Base-by-base conservation (phyloP, 208 protist genomes). In the Angomonas desouzai region DNA sequence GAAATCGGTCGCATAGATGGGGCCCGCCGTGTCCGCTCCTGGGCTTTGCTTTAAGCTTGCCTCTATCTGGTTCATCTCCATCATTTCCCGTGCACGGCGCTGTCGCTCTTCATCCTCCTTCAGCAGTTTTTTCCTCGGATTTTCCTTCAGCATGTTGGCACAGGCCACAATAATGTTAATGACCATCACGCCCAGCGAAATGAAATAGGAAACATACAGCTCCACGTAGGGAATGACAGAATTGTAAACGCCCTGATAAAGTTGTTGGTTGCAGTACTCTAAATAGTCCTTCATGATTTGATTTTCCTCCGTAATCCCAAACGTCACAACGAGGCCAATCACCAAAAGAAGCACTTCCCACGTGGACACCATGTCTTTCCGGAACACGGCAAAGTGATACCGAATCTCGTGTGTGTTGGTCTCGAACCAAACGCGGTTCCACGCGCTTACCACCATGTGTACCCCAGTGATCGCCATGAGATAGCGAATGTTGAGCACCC, bases 361-460 rank as follows among this genome's bases (percentile, higher is more conserved):
- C 34, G 72, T 77, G n/a, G 77, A 80, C 22, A 96, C 33, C 66
- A 81, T 81, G 48, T 93, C 89, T 61, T 92, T 93, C 53, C 83
- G 82, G 62, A 93, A 83, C 10, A 93, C 74, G 0, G 88, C 80
- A 72, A 92, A 92, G 72, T 92, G 81, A 43, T 90, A 91, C 30
- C 81, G 89, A 11, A 96, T 29, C 68, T 93, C 81, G 47, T 85
- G 77, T 10, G 79, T 81, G 56, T 83, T 79, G 1, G 74, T 77
- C 69, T 91, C 87, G 48, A 92, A 85, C 63, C 65, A 85, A 27
- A 78, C 25, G 22, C 77, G 65, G 76, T 92, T 96, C 28, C 82
- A 53, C 10, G 66, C 49, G 59, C 77, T 82, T 29, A 92, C 23
- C 45, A 77, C 55, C 2, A 81, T 51, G 36, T 85, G 68, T 43